Conservation (phyloP, 2,329 filamentous ascomycete species). For the Cladosporium sphaerospermum region DNA sequence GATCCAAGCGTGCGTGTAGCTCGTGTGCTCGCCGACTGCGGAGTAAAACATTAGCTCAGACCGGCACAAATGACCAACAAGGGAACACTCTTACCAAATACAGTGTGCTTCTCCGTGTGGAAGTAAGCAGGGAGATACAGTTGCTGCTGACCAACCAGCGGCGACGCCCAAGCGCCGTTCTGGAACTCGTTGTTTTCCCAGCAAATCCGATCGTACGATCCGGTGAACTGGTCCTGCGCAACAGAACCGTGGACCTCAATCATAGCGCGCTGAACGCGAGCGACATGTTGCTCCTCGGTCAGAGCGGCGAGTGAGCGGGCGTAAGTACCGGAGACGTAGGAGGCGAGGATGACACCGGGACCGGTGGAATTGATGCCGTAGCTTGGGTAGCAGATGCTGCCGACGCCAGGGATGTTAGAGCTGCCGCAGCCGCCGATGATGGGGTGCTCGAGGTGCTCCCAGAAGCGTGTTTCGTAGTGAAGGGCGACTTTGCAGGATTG, state of each 20-base stretch:
- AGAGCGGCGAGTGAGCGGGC: constrained; percentile 44
- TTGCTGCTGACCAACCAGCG: constrained; percentile 59
- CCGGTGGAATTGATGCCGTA: constrained; percentile 60
- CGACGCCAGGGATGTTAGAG: constrained; percentile 56
- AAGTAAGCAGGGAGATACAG: constrained; percentile 68
- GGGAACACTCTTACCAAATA: constrained; percentile 43
- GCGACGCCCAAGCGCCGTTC: constrained; percentile 54
- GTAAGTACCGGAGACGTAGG: constrained; percentile 47
- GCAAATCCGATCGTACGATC: constrained; percentile 58
- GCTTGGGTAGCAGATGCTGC: constrained; percentile 59
- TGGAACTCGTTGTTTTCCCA: constrained; percentile 59
- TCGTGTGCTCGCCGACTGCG: constrained; percentile 54
- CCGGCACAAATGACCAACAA: neutral
- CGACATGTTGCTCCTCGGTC: constrained; percentile 55
- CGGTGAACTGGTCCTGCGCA: constrained; percentile 57
- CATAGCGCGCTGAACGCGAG: constrained; percentile 59
- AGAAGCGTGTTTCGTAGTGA: constrained; percentile 61
- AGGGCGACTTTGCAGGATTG: constrained; percentile 55
- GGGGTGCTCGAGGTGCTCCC: constrained; percentile 47
- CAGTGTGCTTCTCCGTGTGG: constrained; percentile 61
- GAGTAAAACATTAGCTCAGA: neutral
- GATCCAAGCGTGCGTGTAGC: constrained; percentile 67
- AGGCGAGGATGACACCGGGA: constrained; percentile 56
- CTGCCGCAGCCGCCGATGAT: constrained; percentile 61
- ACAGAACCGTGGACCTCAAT: constrained; percentile 59